Base-by-base conservation (phyloP, 441 rosid species). In the Erysimum cheiri region DNA sequence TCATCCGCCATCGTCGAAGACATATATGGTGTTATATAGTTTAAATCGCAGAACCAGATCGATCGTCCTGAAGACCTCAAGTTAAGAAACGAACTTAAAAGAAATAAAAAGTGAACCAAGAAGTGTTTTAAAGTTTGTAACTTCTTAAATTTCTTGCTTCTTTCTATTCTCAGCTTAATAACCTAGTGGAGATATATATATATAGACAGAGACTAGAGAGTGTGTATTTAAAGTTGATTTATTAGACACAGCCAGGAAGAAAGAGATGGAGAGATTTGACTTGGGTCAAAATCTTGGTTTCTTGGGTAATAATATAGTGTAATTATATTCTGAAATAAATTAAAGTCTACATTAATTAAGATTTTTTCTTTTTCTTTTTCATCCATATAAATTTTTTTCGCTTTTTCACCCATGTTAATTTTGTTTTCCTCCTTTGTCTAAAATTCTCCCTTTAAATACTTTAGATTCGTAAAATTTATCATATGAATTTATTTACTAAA, bases 1-100 rank as follows among this genome's bases (percentile, higher is more conserved):
- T 33, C 80, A 73, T 43, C 52, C 72, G 80, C 87, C 88, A 85
- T 85, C 64, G 55, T 62, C 70, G 66, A 35, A 17, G 37, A 57
- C 26, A 40, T 39, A 15, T 40, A 31, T 0, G 15, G 15, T 50
- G 8, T 50, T 47, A 8, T 35, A 19, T 32, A 50, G 14, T 33
- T 33, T 37, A 17, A 35, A 11, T 6, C 3, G 14, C 6, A 40
- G 4, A 67, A 11, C 3, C 41, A n/a, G 56, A 32, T 31, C 7
- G 40, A 60, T 17, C 22, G 22, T 19, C 19, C 8, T 2, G n/a
- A 61, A 61, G 29, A 60, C 19, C 8, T 2, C 8, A 61, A 43
- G 19, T 6, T n/a, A 12, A 1, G 13, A 39, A 12, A 4, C 44
- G 44, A 39, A 39, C 14, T 39, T 12, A 12, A 4, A 39, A 11